A percentile compares a stretch with the other conserved stretches of the same genome.
phyloP scores from a whole-genome alignment of 768 basidiomycete genomes.

The Tylopilus rubrobrunneus region DNA sequence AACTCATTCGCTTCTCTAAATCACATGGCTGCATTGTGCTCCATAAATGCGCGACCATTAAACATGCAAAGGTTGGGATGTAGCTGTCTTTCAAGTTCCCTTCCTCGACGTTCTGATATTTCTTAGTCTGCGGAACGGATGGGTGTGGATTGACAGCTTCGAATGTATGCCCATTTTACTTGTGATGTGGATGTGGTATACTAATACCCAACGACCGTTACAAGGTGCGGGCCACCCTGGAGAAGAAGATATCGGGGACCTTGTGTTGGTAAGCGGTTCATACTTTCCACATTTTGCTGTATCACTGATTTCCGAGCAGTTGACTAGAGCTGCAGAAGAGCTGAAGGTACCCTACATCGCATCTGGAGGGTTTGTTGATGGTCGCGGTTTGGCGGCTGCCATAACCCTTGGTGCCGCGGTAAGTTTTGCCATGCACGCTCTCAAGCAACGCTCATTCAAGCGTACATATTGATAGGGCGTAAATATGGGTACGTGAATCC shows the following conservation, averaged over 20 bases:
- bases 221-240: conserved; percentile 93
- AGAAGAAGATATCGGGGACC: conserved; percentile 87
- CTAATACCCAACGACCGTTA: conserved; percentile 5
- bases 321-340: conserved; percentile 84
- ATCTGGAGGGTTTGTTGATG: conserved; percentile 88
- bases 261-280: conserved; percentile 60
- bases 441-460: background rate
- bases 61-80: conserved; percentile 70
- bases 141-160: conserved; percentile 92
- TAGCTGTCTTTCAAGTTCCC: conserved; percentile 23
- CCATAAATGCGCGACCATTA: conserved; percentile 86
- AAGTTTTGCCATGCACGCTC: conserved; percentile 27
- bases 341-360: conserved; percentile 84
- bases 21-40: conserved; percentile 72
- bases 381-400: conserved; percentile 76
- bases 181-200: background rate
- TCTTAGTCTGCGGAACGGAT: conserved; percentile 58
- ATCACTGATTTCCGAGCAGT: conserved; percentile 37
- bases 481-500: conserved; percentile 60
- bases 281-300: background rate
- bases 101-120: background rate
- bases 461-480: conserved; percentile 52
- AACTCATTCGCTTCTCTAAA: conserved; percentile 79
- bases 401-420: conserved; percentile 79
- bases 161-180: conserved; percentile 56